A percentile compares a stretch with the other conserved stretches of the same genome.
Evolutionary conservation across 768 basidiomycete genomes (phyloP).

Genomic region (Lanmaoa pseudosensibilis): DNA sequence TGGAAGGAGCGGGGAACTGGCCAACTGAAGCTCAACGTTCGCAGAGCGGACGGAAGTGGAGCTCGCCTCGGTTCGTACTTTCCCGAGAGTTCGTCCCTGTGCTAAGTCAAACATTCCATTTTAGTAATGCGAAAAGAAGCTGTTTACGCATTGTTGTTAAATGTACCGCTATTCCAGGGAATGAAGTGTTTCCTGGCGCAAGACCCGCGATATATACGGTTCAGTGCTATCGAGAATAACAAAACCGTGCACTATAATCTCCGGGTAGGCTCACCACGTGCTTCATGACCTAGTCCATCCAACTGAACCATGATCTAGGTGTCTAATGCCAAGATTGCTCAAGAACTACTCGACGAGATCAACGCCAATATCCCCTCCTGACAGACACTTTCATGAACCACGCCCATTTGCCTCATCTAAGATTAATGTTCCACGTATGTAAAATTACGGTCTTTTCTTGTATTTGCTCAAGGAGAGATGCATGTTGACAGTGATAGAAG

Average conservation of each 20-base stretch:
- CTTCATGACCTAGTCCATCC: neutral
- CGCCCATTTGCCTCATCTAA: conserved; percentile 31
- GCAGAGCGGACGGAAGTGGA: conserved; percentile 58
- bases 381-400: conserved; percentile 23
- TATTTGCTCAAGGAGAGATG: conserved; percentile 28
- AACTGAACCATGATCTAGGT: conserved; percentile 43
- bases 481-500: conserved; percentile 25
- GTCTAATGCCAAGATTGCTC: conserved; percentile 66
- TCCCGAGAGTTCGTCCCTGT: neutral
- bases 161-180: conserved; percentile 73
- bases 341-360: conserved; percentile 61
- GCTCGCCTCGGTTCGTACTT: conserved; percentile 59
- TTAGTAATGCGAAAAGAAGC: conserved; percentile 87
- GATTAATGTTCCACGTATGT: conserved; percentile 36
- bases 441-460: conserved; percentile 32
- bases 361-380: conserved; percentile 42
- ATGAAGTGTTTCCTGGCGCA: conserved; percentile 74
- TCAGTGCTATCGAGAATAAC: conserved; percentile 68
- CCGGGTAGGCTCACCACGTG: conserved; percentile 46
- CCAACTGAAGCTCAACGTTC: conserved; percentile 66
- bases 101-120: conserved; percentile 9
- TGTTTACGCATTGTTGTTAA: conserved; percentile 70
- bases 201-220: conserved; percentile 76
- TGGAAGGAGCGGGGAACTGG: conserved; percentile 84
- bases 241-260: conserved; percentile 71